Evolutionary conservation across 345 rosid genomes (phyloP).

Genomic region (Eucalyptus leucophloia): DNA sequence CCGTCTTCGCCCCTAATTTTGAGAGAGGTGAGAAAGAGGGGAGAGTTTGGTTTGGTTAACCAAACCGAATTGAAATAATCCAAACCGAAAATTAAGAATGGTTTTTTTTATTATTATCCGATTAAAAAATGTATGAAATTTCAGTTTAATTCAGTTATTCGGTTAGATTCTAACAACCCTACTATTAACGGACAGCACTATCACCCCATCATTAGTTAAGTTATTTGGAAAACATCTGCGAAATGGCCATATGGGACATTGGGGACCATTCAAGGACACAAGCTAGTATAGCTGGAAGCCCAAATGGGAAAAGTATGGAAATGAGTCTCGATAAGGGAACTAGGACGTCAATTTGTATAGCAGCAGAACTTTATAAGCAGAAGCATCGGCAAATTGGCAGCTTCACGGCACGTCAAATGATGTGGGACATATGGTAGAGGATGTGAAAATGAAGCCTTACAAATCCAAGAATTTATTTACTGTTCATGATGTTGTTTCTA

Average conservation of each 20-base stretch:
- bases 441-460: background rate
- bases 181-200: background rate
- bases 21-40: no score
- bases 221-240: no score
- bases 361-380: background rate
- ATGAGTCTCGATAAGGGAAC: background rate
- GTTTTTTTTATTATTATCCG: fast-evolving
- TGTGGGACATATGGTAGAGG: background rate
- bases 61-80: no score
- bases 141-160: no score
- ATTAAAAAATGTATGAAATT: no score
- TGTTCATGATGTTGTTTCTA: background rate
- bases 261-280: background rate
- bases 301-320: background rate
- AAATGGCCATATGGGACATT: background rate
- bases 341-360: background rate
- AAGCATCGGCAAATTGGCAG: background rate
- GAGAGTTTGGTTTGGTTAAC: no score
- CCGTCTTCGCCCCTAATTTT: no score
- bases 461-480: background rate
- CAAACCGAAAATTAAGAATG: no score
- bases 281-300: background rate
- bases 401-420: background rate
- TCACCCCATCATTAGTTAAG: background rate
- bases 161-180: no score